These are phyloP conservation scores for Scytalidium sp. DNA, from an alignment of 2,329 filamentous ascomycete genomes.

Conservation along the genomic window DNA sequence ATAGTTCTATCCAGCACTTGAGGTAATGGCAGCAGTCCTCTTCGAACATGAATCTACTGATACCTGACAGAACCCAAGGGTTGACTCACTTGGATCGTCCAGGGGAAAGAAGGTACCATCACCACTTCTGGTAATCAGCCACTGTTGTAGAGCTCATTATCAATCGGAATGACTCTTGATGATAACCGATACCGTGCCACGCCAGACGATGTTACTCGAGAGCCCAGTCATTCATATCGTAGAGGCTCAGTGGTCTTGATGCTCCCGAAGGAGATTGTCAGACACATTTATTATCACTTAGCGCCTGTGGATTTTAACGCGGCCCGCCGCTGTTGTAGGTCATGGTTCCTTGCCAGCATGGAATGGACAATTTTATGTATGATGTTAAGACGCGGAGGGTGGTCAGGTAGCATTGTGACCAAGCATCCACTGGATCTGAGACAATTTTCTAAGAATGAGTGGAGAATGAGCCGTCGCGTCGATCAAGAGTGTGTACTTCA, in stretches of 20 bases:
- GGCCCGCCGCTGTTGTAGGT: conserved; percentile 55
- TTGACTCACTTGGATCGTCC: neutral
- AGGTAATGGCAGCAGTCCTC: too few species aligned
- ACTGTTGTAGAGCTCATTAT: too few species aligned
- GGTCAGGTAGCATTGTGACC: conserved; percentile 39
- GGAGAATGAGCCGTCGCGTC: conserved; percentile 38
- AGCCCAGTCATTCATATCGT: neutral
- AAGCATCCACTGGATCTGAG: too few species aligned
- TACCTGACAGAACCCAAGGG: neutral
- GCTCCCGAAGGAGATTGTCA: conserved; percentile 34
- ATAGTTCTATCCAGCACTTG: too few species aligned
- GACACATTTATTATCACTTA: conserved; percentile 32
- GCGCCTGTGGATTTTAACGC: conserved; percentile 49
- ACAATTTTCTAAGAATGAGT: conserved; percentile 18
- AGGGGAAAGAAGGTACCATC: too few species aligned
- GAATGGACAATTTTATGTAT: conserved; percentile 43
- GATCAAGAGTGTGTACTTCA: conserved; percentile 38
- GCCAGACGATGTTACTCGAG: too few species aligned
- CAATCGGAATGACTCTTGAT: too few species aligned
- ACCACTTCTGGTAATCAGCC: too few species aligned
- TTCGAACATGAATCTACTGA: neutral
- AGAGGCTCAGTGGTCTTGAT: neutral
- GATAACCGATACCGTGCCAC: too few species aligned
- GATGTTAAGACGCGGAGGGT: conserved; percentile 55
- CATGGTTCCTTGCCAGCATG: conserved; percentile 59